phyloP scores from a whole-genome alignment of 768 basidiomycete genomes.

The Rhodosporidiobolus odoratus region DNA sequence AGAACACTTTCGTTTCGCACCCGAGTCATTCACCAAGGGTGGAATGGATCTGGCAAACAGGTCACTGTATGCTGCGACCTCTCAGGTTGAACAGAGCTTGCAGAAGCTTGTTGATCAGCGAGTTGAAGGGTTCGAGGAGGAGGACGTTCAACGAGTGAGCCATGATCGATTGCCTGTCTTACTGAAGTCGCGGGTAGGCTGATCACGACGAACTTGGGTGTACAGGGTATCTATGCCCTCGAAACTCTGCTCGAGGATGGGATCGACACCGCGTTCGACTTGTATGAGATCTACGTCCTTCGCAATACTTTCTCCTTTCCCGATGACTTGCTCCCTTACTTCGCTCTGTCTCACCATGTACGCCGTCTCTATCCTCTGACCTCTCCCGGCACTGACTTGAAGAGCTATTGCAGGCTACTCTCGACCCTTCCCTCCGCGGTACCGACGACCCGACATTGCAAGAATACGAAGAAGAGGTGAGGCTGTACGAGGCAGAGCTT shows the following conservation, averaged over 20 bases:
- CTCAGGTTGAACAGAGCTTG: slow-evolving; percentile 27
- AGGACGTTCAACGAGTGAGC: slow-evolving; percentile 36
- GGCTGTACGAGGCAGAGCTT: slow-evolving; percentile 35
- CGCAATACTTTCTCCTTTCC: slow-evolving; percentile 39
- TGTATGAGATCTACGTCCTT: slow-evolving; percentile 40
- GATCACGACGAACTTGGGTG: background rate
- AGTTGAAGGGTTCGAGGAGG: slow-evolving; percentile 14
- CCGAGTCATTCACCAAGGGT: slow-evolving; percentile 37
- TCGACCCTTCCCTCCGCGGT: slow-evolving; percentile 21
- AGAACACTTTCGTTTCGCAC: slow-evolving; percentile 39
- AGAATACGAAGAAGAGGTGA: slow-evolving; percentile 37
- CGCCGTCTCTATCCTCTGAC: background rate
- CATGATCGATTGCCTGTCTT: background rate
- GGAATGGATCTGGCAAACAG: slow-evolving; percentile 42
- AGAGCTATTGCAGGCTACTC: background rate
- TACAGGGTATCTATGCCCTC: slow-evolving; percentile 38
- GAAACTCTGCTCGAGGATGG: slow-evolving; percentile 40
- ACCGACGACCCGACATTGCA: slow-evolving; percentile 22
- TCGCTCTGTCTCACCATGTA: slow-evolving; percentile 38
- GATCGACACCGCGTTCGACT: slow-evolving; percentile 42
- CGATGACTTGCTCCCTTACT: slow-evolving; percentile 33
- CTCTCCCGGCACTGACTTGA: background rate
- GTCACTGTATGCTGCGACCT: slow-evolving; percentile 36
- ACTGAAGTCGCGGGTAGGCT: background rate
- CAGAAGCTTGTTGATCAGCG: slow-evolving; percentile 17